phyloP scores from a whole-genome alignment of 495 filamentous ascomycete genomes.

The Aspergillus egyptiacus region DNA sequence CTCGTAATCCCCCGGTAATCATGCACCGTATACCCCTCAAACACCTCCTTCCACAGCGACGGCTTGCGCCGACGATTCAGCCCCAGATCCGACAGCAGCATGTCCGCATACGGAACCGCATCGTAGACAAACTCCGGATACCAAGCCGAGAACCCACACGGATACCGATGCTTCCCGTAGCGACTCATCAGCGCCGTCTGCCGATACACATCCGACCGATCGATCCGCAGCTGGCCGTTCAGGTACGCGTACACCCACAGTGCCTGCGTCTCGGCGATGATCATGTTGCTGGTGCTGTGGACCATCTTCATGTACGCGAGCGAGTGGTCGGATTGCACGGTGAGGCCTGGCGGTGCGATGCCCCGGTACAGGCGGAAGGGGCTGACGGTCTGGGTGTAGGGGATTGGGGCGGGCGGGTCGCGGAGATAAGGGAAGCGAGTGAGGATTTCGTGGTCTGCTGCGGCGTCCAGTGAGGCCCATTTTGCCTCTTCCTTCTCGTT shows the following conservation, averaged over 20 bases:
- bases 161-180: conserved; percentile 62
- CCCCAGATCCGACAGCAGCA: conserved; percentile 63
- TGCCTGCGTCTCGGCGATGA: conserved; percentile 58
- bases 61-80: conserved; percentile 18
- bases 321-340: conserved; percentile 49
- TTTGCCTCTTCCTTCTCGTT: background rate
- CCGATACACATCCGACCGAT: conserved; percentile 26
- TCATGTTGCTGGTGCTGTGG: conserved; percentile 51
- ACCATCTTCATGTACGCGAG: conserved; percentile 60
- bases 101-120: conserved; percentile 64
- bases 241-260: conserved; percentile 67
- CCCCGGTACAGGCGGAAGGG: background rate
- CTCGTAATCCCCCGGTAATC: background rate
- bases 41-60: background rate
- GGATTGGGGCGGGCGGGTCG: background rate
- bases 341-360: conserved; percentile 42
- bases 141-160: conserved; percentile 53
- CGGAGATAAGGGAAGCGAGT: background rate
- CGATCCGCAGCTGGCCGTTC: conserved; percentile 30
- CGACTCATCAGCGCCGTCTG: conserved; percentile 57
- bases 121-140: conserved; percentile 70
- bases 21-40: background rate
- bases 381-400: background rate
- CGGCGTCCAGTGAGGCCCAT: too few species aligned
- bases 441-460: background rate